Base-by-base conservation (phyloP, 2,329 filamentous ascomycete species). In the Diaporthe citrichinensis region DNA sequence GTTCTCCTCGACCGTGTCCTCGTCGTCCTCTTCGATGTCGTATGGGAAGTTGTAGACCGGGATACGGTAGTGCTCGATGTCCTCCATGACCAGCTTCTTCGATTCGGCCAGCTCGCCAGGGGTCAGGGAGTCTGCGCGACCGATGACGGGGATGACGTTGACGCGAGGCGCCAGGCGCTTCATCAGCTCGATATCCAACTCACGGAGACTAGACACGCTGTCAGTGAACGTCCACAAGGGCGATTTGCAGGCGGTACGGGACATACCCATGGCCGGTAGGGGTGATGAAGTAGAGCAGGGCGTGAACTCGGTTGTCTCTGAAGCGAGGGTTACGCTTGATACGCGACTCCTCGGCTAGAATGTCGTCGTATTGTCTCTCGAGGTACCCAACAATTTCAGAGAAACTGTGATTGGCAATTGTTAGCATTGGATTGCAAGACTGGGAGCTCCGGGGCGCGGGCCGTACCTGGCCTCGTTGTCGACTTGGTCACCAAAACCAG, bases 271-370 rank as follows among this genome's bases (percentile, higher is more conserved):
- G 95, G 82, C 97, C 97, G 77, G 97, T 99, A 65, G 97, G 97
- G 79, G 97, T 98, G 90, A 99, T 98, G 86, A 99, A 99, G 91
- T 99, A 99, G 82, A 99, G 93, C 85, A 99, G 92, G 80, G 96
- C 97, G 84, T 99, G 97, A 67, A 99, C 95, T 88, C 97, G 95
- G 89, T 99, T 98, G 88, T 99, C 97, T 84, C 97, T 94, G 94
- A 99, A 99, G 83, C 97, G 93, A 81, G 97, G 97, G 90, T 99
- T 99, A 95, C 97, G 97, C 94, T 99, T 99, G 91, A 99, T 99
- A 90, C 97, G 95, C 82, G 97, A 98, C 89, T 99, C 97, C 89
- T 98, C 96, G 78, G 97, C 96, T 81, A 99, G 92, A 90, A 99
- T 98, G 85, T 98, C 96, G 87, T 99, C 97, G 87, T 98, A 98